phyloP scores from a whole-genome alignment of 2,329 filamentous ascomycete genomes.

The Myriosclerotinia scirpicola region DNA sequence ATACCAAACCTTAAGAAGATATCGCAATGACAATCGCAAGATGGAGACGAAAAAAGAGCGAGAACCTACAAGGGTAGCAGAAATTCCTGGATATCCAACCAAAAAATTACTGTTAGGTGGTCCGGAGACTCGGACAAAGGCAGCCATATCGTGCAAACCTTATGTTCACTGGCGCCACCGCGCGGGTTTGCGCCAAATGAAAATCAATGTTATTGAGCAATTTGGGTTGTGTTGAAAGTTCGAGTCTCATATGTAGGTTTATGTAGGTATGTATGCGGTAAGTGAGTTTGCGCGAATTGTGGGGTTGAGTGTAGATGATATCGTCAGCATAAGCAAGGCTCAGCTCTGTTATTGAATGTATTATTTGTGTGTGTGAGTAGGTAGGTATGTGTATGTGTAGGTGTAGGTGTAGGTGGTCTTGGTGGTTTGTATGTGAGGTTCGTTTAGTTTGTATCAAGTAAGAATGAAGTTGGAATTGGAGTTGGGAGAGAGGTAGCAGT shows the following conservation, averaged over 20 bases:
- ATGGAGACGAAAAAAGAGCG: slow-evolving; percentile 23
- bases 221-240: slow-evolving; percentile 20
- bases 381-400: neutral
- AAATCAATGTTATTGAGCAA: slow-evolving; percentile 32
- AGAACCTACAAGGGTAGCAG: slow-evolving; percentile 83
- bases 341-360: slow-evolving; percentile 22
- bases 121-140: slow-evolving; percentile 93
- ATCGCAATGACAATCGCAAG: slow-evolving; percentile 21
- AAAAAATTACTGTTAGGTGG: slow-evolving; percentile 96
- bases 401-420: neutral
- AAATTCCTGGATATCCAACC: slow-evolving; percentile 96
- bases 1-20: slow-evolving; percentile 27
- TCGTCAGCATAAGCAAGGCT: slow-evolving; percentile 38
- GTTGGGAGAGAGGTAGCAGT: too few relatives aligned
- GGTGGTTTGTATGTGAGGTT: neutral
- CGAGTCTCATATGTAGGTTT: slow-evolving; percentile 20
- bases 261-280: slow-evolving; percentile 24
- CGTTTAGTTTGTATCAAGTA: neutral
- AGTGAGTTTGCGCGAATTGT: slow-evolving; percentile 22
- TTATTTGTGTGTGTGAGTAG: neutral
- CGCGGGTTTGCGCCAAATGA: slow-evolving; percentile 37
- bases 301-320: slow-evolving; percentile 16
- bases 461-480: too few relatives aligned
- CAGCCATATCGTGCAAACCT: slow-evolving; percentile 55
- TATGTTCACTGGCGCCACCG: slow-evolving; percentile 39